Base-by-base conservation (phyloP, 2,329 filamentous ascomycete genomes). In the Drechslera avenae region DNA sequence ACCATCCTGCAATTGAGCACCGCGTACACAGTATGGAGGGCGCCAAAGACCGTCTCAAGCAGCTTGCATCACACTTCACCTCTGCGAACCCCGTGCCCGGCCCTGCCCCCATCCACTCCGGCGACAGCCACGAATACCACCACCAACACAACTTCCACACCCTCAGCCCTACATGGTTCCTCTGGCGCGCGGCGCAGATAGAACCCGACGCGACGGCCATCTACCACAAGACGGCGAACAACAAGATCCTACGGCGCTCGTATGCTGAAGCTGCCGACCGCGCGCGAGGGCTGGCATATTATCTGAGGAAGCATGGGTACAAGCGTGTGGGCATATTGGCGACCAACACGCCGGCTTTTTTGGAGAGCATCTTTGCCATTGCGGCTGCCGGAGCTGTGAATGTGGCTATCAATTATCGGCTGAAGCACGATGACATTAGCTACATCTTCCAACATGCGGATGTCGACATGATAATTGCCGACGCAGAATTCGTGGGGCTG, bases 331-430 rank as follows among this genome's bases (percentile, higher is more conserved):
- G 94, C 5, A 87, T 99, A 39, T 79, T 99, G 9, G 87, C 86
- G 7, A 90, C 94, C 3, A 99, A 99, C 71, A 99, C 94, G 1
- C 94, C 94, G 0, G 92, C 92, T 0, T 97, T 97, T 65, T 79
- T 99, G 21, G 93, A 97, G 75, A 84, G 86, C 5, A 90, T 96
- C 55, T 99, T 90, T 68, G 94, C 89, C 1, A 88, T 97, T 61
- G 87, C 86, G 1, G 92, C 89, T 1, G 89, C 89, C 0, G 91
- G 91, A 1, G 89, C 81, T 6, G 83, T 95, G 18, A 85, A 91
- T 54, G 88, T 96, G 45, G 81, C 81, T 3, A 84, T 87, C 37
- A 90, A 90, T 60, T 89, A 89, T 63, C 78, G 87, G 2, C 77
- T 97, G 37, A 94, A 94, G 71, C 79, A 83, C 30, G 90, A 92